Base-by-base conservation (phyloP, 768 basidiomycete genomes). In the Panellus pusillus region DNA sequence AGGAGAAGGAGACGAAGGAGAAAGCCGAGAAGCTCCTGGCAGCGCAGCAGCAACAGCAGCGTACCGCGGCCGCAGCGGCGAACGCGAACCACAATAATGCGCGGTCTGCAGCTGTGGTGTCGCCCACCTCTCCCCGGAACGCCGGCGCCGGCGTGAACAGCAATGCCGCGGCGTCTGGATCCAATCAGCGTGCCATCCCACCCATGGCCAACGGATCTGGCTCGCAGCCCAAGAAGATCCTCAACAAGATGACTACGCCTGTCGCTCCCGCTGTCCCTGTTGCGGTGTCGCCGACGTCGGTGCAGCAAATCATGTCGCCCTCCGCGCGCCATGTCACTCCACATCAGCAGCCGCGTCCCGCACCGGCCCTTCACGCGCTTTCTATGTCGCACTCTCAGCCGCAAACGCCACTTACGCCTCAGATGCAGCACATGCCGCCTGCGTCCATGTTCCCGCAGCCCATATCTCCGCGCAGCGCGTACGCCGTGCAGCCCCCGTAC, bases 151-250 rank as follows among this genome's bases (percentile, higher is more conserved):
- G 65, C 52, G 50, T 54, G 50, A 68, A 55, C 18, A 27, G 32
- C 46, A 75, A 74, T 51, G 70, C 77, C 9, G 61, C 69, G 18
- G 68, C 77, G 9, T 75, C 79, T n/a, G 72, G 74, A 20, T 77
- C 81, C 18, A 68, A 75, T 41, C 77, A 73, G 55, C 78, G 75
- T 32, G 74, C 76, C 28, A 75, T 75, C 9, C 75, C 74, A 14
- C 45, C 28, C 6, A 49, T 31, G 46, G 29, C 47, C 9, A 57
- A 52, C 35, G 74, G 71, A 36, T 80, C 77, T 57, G 74, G 77
- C 18, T 66, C 70, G 14, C 65, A 77, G 42, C 69, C 74, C 39
- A 89, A 88, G 79, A 89, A 87, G 75, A 80, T 78, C 51, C 71
- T 77, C 63, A 79, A 72, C 64, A 87, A 86, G 68, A 65, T 71